Conservation (phyloP, 805 yeast species). For the Saccharomycopsis sp. region DNA sequence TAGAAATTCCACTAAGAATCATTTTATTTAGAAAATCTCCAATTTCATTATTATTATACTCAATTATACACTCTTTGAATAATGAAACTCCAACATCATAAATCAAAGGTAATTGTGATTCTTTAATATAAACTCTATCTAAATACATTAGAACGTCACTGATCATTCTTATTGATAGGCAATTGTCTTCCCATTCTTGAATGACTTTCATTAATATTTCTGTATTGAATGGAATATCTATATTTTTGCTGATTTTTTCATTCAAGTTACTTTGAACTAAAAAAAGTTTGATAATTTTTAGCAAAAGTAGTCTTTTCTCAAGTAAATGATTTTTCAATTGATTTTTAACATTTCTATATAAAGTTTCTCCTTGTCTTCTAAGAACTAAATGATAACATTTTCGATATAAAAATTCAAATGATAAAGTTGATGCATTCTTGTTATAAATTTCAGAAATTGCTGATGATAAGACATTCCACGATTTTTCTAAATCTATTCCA, state of each 20-base stretch:
- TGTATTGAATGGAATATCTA: too few relatives aligned
- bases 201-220: slow-evolving; percentile 10
- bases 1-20: slow-evolving; percentile 44
- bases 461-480: slow-evolving; percentile 54
- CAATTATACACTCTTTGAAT: slow-evolving; percentile 53
- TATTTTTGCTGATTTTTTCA: background rate
- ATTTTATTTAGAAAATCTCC: slow-evolving; percentile 40
- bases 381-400: slow-evolving; percentile 70
- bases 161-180: slow-evolving; percentile 63
- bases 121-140: slow-evolving; percentile 76
- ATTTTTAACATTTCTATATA: slow-evolving; percentile 50
- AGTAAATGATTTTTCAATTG: slow-evolving; percentile 39
- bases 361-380: slow-evolving; percentile 51
- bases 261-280: too few relatives aligned
- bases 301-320: slow-evolving; percentile 20
- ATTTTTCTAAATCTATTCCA: slow-evolving; percentile 46
- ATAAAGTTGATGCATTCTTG: slow-evolving; percentile 60
- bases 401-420: slow-evolving; percentile 76
- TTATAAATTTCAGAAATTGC: slow-evolving; percentile 67
- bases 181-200: slow-evolving; percentile 60
- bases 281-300: slow-evolving; percentile 10
- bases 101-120: slow-evolving; percentile 47
- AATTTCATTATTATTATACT: slow-evolving; percentile 36
- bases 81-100: slow-evolving; percentile 65
- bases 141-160: slow-evolving; percentile 80